Evolutionary conservation across 345 rosid species (phyloP).

Genomic region (Iberis pinnata): DNA sequence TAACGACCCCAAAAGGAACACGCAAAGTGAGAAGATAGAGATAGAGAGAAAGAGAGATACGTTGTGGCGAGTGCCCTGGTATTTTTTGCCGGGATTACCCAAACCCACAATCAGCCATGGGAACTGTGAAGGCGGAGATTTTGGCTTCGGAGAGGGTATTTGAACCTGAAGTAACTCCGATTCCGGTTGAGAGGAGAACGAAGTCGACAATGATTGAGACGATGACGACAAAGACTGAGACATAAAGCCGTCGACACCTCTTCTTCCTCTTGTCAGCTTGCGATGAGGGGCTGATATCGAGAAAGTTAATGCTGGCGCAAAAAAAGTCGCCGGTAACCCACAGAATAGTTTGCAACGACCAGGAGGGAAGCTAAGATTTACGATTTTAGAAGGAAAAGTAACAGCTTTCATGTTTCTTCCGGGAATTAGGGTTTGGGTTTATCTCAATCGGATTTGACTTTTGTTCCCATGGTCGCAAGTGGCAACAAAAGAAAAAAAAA

Average conservation of each 20-base stretch:
- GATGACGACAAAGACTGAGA: constrained; percentile 25
- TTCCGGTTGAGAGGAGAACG: constrained; percentile 19
- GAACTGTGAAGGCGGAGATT: constrained; percentile 36
- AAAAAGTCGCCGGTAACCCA: constrained; percentile 5
- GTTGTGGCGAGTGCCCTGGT: constrained; percentile 73
- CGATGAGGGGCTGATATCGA: constrained; percentile 13
- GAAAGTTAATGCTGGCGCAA: constrained; percentile 3
- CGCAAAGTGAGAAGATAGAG: neutral
- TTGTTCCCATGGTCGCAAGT: too few relatives aligned
- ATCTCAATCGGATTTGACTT: constrained; percentile 4
- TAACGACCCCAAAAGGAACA: constrained; percentile 30
- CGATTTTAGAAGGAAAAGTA: constrained; percentile 17
- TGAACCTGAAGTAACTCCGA: constrained; percentile 13
- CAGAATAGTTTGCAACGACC: neutral
- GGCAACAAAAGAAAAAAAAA: neutral
- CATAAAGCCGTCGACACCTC: constrained; percentile 13
- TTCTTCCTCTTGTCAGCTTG: constrained; percentile 13
- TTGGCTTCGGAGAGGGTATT: constrained; percentile 12
- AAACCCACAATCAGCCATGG: constrained; percentile 90
- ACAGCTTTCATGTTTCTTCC: constrained; percentile 21
- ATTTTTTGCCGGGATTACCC: constrained; percentile 85
- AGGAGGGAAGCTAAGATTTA: constrained; percentile 20
- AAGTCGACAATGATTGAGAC: constrained; percentile 14
- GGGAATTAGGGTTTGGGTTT: constrained; percentile 20
- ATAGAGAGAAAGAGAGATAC: constrained; percentile 24